Base-by-base conservation (phyloP, 257 asterid species). In the Primulina eburnea region DNA sequence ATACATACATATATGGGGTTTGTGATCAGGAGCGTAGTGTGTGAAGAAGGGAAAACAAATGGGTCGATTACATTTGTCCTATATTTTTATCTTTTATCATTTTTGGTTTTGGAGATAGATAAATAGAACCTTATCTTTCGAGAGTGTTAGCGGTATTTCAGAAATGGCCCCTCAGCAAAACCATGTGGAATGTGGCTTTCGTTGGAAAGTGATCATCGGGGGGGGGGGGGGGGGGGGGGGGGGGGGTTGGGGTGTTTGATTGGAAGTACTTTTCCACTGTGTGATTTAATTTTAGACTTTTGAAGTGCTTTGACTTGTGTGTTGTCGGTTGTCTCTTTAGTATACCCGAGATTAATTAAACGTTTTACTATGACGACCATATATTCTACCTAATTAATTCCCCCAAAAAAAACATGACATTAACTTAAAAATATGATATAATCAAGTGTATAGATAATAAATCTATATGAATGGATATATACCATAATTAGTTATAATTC, bases 171-270 rank as follows among this genome's bases (percentile, higher is more conserved):
- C 83, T 73, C 82, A 84, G 83, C 85, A 91, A 80, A 81, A 75
- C 71, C 82, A 79, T 84, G 80, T 84, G 86, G 82, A 75, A 71
- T 77, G 75, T 84, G 78, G 84, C 60, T 75, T 77, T 79, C 78
- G 73, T 72, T 77, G 86, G 74, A 75, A 77, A 59, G 83, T 75
- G 77, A 62, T 4, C 20, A 16, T 16, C 18, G 57, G 53, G 76
- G 75, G 56, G 65, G 73, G 24, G 24, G 24, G 71, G 5, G 56
- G 53, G 78, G 75, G 56, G 65, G 73, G 56, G 65, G 71, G 71
- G n/a, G n/a, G n/a, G n/a, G n/a, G n/a, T n/a, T n/a, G n/a, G n/a
- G n/a, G n/a, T n/a, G n/a, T n/a, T n/a, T n/a, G n/a, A n/a, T n/a
- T 68, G 68, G 73, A 28, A 72, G 11, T 52, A 18, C 35, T 56